Evolutionary conservation across 225 moss, liverwort and hornwort genomes (phyloP).

Genomic region (Asterella californica): DNA sequence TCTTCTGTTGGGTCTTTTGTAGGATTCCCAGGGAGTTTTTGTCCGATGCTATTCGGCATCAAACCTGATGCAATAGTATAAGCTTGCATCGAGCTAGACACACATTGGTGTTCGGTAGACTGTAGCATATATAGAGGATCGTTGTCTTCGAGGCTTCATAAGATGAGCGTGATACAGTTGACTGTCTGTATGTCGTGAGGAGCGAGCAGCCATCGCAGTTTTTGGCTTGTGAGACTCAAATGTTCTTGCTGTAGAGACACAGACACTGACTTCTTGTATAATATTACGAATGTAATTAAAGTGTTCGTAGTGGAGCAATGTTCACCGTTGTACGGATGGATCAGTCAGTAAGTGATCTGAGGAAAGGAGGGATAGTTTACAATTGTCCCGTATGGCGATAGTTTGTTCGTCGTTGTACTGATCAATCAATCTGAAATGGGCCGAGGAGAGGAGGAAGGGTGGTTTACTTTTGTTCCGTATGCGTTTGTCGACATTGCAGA

Average conservation of each 20-base stretch:
- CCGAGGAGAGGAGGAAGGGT: too few relatives aligned
- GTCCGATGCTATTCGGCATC: constrained; percentile 12
- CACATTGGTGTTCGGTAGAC: constrained; percentile 14
- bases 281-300: constrained; percentile 22
- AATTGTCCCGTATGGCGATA: too few relatives aligned
- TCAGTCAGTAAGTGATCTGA: too few relatives aligned
- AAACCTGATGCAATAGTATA: constrained; percentile 7
- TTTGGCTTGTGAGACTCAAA: not conserved
- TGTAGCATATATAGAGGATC: constrained; percentile 28
- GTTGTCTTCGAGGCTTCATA: constrained; percentile 15
- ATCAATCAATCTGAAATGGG: too few relatives aligned
- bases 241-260: constrained; percentile 17
- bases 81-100: constrained; percentile 6
- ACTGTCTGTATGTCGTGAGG: constrained; percentile 20
- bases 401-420: too few relatives aligned
- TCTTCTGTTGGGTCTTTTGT: constrained; percentile 15
- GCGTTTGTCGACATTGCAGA: too few relatives aligned
- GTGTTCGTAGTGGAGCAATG: constrained; percentile 5
- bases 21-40: constrained; percentile 11
- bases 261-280: constrained; percentile 10
- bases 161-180: constrained; percentile 17
- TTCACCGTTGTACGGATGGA: not conserved
- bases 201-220: not conserved
- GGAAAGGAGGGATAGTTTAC: too few relatives aligned
- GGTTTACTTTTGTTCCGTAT: too few relatives aligned